A percentile compares a stretch with the other conserved stretches of the same genome.
These are phyloP conservation scores for Mucor circinelloides DNA, from an alignment of 371 early-diverging fungal genomes.

Conservation along the genomic window DNA sequence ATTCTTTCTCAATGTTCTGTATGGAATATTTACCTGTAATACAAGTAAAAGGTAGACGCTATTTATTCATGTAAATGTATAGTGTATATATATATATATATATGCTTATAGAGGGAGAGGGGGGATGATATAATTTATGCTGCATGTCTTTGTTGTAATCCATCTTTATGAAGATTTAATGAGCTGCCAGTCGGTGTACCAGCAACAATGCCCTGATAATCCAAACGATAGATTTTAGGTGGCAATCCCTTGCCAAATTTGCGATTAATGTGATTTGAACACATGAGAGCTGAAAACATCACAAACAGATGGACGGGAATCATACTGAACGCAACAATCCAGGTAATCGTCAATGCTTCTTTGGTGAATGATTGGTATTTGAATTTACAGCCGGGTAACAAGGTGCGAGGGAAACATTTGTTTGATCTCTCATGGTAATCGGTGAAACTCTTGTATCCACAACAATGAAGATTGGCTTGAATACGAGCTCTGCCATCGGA, in stretches of 20 bases:
- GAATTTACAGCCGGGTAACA: constrained; percentile 54
- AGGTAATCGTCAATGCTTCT: constrained; percentile 41
- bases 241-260: constrained; percentile 52
- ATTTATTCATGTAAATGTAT: neutral
- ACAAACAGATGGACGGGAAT: constrained; percentile 54
- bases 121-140: neutral
- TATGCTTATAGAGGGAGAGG: neutral
- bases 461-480: constrained; percentile 59
- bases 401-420: constrained; percentile 61
- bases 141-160: constrained; percentile 40
- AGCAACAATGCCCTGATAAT: constrained; percentile 50
- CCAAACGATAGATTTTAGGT: constrained; percentile 53
- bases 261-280: constrained; percentile 62
- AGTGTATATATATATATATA: no score
- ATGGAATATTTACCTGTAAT: neutral
- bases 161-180: constrained; percentile 37
- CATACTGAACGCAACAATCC: constrained; percentile 52
- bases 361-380: constrained; percentile 53
- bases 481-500: constrained; percentile 42
- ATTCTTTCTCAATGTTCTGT: neutral
- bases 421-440: constrained; percentile 61
- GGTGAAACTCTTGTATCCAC: constrained; percentile 55
- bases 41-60: neutral
- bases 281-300: constrained; percentile 52
- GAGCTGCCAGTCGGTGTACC: constrained; percentile 52